These are phyloP conservation scores for Sporothrix humicola DNA, from an alignment of 2,329 filamentous ascomycete genomes.

Conservation along the genomic window DNA sequence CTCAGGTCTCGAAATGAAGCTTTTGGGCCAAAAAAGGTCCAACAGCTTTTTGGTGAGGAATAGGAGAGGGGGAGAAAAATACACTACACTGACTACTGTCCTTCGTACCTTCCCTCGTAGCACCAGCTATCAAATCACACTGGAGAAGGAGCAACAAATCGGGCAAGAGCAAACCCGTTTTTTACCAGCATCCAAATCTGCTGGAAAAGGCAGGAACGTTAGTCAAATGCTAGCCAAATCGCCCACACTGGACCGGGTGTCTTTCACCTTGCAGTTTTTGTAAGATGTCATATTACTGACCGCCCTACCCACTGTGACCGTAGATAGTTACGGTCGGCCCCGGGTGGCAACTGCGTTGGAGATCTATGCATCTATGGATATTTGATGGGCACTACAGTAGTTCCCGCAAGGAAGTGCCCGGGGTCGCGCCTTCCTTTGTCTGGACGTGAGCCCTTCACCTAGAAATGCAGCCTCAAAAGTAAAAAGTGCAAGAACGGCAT, in stretches of 20 bases:
- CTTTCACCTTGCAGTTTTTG: not conserved
- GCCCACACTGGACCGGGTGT: not conserved
- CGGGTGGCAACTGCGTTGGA: conserved; percentile 21
- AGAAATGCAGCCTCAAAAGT: not conserved
- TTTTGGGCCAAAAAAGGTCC: not conserved
- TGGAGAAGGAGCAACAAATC: not conserved
- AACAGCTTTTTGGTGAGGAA: not conserved
- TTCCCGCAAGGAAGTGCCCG: conserved; percentile 32
- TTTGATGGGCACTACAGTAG: conserved; percentile 31
- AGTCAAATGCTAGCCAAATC: not conserved
- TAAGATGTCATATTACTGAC: conserved; percentile 19
- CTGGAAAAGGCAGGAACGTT: not conserved
- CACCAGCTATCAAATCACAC: no score
- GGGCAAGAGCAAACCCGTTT: not conserved
- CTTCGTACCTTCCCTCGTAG: conserved; percentile 10
- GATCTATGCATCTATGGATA: conserved; percentile 23
- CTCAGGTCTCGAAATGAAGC: conserved; percentile 27
- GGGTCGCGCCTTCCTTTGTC: conserved; percentile 29
- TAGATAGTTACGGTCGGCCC: conserved; percentile 12
- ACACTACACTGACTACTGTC: not conserved
- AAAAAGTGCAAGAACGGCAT: conserved; percentile 12
- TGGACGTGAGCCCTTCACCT: not conserved
- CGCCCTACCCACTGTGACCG: conserved; percentile 16
- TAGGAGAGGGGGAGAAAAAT: not conserved
- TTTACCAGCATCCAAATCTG: not conserved